Conservation (phyloP, 2,329 filamentous ascomycete species). For the Grosmannia clavigera region DNA sequence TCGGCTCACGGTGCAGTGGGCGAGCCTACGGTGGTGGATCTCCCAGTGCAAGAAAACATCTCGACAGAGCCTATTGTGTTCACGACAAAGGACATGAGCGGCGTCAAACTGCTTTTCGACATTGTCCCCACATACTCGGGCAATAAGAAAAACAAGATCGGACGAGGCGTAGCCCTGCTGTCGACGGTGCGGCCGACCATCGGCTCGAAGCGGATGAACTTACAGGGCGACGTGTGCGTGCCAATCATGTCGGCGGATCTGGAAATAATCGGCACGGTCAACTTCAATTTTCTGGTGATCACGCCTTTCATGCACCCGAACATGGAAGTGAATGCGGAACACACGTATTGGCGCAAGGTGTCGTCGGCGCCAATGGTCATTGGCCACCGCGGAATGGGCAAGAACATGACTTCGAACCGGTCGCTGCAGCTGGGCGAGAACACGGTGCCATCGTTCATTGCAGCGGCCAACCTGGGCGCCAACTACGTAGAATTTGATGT, state of each 20-base stretch:
- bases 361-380: slow-evolving; percentile 69
- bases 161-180: slow-evolving; percentile 76
- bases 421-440: slow-evolving; percentile 95
- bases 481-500: slow-evolving; percentile 73
- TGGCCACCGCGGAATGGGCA: slow-evolving; percentile 66
- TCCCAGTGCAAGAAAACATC: slow-evolving; percentile 88
- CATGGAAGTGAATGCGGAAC: slow-evolving; percentile 79
- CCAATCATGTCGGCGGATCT: slow-evolving; percentile 77
- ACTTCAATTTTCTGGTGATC: slow-evolving; percentile 93
- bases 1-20: slow-evolving; percentile 75
- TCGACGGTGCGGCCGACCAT: slow-evolving; percentile 75
- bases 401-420: slow-evolving; percentile 72
- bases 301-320: slow-evolving; percentile 90
- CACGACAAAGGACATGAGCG: slow-evolving; percentile 60
- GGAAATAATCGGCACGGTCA: slow-evolving; percentile 86
- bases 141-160: slow-evolving; percentile 76
- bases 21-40: slow-evolving; percentile 78
- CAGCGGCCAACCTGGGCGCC: slow-evolving; percentile 82
- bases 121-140: slow-evolving; percentile 93
- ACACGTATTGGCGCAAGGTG: slow-evolving; percentile 94
- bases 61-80: slow-evolving; percentile 90
- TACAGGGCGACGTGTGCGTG: slow-evolving; percentile 85
- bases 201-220: slow-evolving; percentile 74
- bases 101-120: slow-evolving; percentile 86
- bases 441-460: slow-evolving; percentile 89